Conservation (phyloP, 306 rosid genomes). For the Fagus crenata region DNA sequence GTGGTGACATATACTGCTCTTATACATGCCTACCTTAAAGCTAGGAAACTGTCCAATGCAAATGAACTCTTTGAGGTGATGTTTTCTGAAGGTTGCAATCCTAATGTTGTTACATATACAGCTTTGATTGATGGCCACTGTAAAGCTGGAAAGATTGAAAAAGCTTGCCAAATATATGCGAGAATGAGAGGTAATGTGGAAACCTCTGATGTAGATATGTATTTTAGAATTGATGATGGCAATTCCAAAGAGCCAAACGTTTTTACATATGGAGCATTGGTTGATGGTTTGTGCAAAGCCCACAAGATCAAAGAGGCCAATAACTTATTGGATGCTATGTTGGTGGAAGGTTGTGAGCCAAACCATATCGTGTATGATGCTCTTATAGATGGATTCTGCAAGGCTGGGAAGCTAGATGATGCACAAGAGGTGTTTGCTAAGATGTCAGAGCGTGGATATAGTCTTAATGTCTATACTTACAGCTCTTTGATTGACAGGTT, state of each 20-base stretch:
- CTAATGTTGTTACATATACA: slow-evolving; percentile 72
- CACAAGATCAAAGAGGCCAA: slow-evolving; percentile 65
- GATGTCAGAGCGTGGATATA: slow-evolving; percentile 73
- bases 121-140: slow-evolving; percentile 86
- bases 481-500: slow-evolving; percentile 76
- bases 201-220: slow-evolving; percentile 59
- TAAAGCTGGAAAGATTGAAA: slow-evolving; percentile 72
- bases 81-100: slow-evolving; percentile 67
- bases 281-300: slow-evolving; percentile 92
- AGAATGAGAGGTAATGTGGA: slow-evolving; percentile 66
- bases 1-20: slow-evolving; percentile 89
- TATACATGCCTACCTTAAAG: slow-evolving; percentile 78
- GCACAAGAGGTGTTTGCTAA: slow-evolving; percentile 76
- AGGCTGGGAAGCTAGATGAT: slow-evolving; percentile 70
- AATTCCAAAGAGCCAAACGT: slow-evolving; percentile 55
- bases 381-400: slow-evolving; percentile 82
- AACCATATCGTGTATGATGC: slow-evolving; percentile 75
- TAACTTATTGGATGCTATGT: slow-evolving; percentile 67
- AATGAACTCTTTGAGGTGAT: slow-evolving; percentile 73
- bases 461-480: slow-evolving; percentile 72
- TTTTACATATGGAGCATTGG: slow-evolving; percentile 76
- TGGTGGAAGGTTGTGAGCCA: slow-evolving; percentile 63
- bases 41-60: slow-evolving; percentile 61
- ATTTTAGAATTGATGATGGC: slow-evolving; percentile 51
- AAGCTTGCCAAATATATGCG: slow-evolving; percentile 74